Percentiles rank a stretch among this genome's conserved stretches.
phyloP scores from a whole-genome alignment of 2,329 filamentous ascomycete genomes.

The Pseudogymnoascus sp. region DNA sequence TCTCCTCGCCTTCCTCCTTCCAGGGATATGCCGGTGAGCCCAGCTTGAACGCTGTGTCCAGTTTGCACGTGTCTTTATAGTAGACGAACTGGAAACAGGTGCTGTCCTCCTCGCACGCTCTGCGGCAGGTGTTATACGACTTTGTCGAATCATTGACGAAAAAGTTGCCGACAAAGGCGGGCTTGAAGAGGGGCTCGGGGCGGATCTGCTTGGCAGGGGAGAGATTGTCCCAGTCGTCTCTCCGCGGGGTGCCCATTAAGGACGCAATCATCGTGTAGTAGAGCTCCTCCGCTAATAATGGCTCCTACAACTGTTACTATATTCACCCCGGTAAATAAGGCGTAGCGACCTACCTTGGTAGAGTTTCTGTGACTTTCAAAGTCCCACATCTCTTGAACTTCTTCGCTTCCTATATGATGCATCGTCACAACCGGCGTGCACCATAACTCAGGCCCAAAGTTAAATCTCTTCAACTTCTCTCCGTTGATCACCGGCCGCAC shows the following conservation, averaged over 20 bases:
- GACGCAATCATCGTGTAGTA: constrained; percentile 42
- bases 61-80: constrained; percentile 17
- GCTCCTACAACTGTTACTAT: constrained; percentile 32
- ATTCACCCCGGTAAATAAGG: constrained; percentile 12
- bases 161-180: constrained; percentile 32
- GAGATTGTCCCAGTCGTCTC: constrained; percentile 46
- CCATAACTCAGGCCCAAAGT: constrained; percentile 39
- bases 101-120: constrained; percentile 36
- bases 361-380: constrained; percentile 37
- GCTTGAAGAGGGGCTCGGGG: constrained; percentile 35
- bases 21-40: constrained; percentile 11
- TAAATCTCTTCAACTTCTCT: constrained; percentile 44
- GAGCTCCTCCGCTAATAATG: constrained; percentile 41
- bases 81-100: constrained; percentile 32
- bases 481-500: constrained; percentile 48
- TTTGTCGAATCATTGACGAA: constrained; percentile 1
- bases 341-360: constrained; percentile 11
- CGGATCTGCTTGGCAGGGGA: constrained; percentile 42
- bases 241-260: constrained; percentile 32
- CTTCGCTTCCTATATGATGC: constrained; percentile 46
- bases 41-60: not conserved
- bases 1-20: constrained; percentile 12
- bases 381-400: constrained; percentile 45
- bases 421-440: constrained; percentile 50
- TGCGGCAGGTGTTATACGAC: constrained; percentile 38